phyloP scores from a whole-genome alignment of 495 filamentous ascomycete genomes.

The Podospora didyma region DNA sequence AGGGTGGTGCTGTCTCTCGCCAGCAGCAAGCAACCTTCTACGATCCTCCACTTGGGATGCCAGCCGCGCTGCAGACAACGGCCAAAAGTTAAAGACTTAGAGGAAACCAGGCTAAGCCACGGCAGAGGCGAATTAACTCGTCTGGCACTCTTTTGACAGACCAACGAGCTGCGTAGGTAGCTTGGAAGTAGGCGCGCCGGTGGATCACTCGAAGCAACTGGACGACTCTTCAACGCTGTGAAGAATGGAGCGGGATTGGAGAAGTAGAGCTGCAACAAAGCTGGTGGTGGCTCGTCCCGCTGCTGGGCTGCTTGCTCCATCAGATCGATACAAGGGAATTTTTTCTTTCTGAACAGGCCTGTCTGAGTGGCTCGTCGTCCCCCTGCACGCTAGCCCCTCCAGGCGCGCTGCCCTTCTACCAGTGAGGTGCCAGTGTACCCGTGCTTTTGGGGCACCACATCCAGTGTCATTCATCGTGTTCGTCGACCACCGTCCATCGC shows the following conservation, averaged over 20 bases:
- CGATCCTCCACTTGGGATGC: too few species aligned
- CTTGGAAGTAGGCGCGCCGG: not conserved
- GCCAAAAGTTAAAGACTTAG: not conserved
- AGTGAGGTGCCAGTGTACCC: too few species aligned
- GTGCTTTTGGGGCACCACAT: too few species aligned
- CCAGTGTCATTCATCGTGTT: too few species aligned
- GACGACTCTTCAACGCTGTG: not conserved
- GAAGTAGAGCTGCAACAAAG: not conserved
- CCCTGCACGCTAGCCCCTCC: too few species aligned
- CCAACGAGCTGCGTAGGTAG: constrained; percentile 4
- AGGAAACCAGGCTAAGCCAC: not conserved
- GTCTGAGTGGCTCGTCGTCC: too few species aligned
- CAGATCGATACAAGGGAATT: not conserved
- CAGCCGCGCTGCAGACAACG: not conserved
- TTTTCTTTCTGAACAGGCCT: too few species aligned
- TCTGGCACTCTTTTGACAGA: constrained; percentile 13
- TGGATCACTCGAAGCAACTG: not conserved
- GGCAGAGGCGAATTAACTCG: constrained; percentile 20
- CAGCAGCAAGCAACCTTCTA: too few species aligned
- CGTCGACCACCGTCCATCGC: too few species aligned
- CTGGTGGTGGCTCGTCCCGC: not conserved
- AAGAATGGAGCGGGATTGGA: not conserved
- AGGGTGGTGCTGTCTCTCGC: too few species aligned
- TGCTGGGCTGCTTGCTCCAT: too few species aligned
- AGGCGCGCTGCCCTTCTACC: too few species aligned